Evolutionary conservation across 352 stramenopile genomes (phyloP), one percentile per base, ranked within the genome.

Genomic region (Thalassiosira livingstoniorum): DNA sequence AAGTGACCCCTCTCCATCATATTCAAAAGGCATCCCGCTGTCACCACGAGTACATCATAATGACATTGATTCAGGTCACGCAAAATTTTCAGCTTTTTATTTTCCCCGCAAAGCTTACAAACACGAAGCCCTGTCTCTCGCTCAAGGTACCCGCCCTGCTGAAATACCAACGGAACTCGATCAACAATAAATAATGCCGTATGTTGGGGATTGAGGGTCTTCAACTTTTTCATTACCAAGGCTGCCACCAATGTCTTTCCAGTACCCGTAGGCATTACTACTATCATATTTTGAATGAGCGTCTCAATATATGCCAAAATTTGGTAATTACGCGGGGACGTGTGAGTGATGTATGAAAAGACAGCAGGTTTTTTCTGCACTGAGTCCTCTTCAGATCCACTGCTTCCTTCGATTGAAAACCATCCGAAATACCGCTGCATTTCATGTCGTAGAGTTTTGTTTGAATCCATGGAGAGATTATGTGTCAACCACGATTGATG

Each of bases 131-230:
- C 57, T 3, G 57, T 66, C 15, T 66, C 57, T 4, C 27, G 57
- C 39, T 66, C 15, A 11, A 66, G 57, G n/a, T 39, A 39, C 15
- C 15, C 4, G 39, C 57, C 57, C n/a, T 66, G 57, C 27, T 66
- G 57, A 66, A 66, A 66, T 25, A 66, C 57, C 23, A 66, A 23
- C 15, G 57, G 57, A 45, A 66, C n/a, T 10, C 57, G 57, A 23
- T 66, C 57, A 7, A 66, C 57, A 25, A 66, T 25, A 45, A 66
- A 66, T 7, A 45, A 4, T 3, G 4, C 57, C 57, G 39, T 66
- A 27, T 66, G 34, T 39, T 66, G 18, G 7, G 57, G 57, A 37
- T 66, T 45, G 5, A 66, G 23, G 4, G 27, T 45, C 39, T 45
- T 66, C 29, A 66, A 29, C 47, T 58, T 58, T 58, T 58, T 58